These are phyloP conservation scores for Coprinellus micaceus DNA, from an alignment of 768 basidiomycete species.

Conservation along the genomic window DNA sequence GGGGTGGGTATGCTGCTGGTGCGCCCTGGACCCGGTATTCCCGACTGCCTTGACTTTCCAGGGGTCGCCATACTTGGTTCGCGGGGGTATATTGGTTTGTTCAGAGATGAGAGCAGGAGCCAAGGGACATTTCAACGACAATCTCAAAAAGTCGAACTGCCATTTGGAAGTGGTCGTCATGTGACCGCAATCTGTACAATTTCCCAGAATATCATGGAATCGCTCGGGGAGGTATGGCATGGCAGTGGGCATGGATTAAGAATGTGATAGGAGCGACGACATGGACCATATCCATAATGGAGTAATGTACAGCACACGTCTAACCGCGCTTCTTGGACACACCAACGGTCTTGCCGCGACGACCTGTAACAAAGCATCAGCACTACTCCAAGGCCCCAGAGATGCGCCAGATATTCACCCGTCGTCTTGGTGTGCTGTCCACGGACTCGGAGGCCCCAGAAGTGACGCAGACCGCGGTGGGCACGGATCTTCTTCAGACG, in stretches of 20 bases:
- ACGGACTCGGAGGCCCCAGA: slow-evolving; percentile 92
- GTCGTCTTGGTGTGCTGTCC: slow-evolving; percentile 99
- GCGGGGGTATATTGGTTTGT: background rate
- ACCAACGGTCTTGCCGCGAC: slow-evolving; percentile 94
- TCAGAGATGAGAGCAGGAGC: background rate
- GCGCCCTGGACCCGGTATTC: slow-evolving; percentile 38
- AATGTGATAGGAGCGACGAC: background rate
- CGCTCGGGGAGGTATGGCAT: background rate
- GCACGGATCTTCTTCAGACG: slow-evolving; percentile 98
- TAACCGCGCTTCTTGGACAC: slow-evolving; percentile 86
- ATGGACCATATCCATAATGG: slow-evolving; percentile 8
- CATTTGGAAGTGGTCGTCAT: slow-evolving; percentile 1
- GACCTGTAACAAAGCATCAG: slow-evolving; percentile 46
- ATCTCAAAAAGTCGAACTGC: background rate
- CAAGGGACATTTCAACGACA: slow-evolving; percentile 2
- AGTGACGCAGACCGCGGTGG: slow-evolving; percentile 90
- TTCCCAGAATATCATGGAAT: background rate
- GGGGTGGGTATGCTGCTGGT: slow-evolving; percentile 63
- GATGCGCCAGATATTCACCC: slow-evolving; percentile 44
- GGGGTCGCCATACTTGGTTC: slow-evolving; percentile 33
- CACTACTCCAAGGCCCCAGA: slow-evolving; percentile 1
- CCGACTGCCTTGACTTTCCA: slow-evolving; percentile 40
- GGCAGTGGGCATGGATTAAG: slow-evolving; percentile 1
- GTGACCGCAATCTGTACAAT: slow-evolving; percentile 7
- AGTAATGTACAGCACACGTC: slow-evolving; percentile 17